Evolutionary conservation across 345 rosid genomes (phyloP), one percentile per base, ranked within the genome.

Genomic region (Sonneratia alba): DNA sequence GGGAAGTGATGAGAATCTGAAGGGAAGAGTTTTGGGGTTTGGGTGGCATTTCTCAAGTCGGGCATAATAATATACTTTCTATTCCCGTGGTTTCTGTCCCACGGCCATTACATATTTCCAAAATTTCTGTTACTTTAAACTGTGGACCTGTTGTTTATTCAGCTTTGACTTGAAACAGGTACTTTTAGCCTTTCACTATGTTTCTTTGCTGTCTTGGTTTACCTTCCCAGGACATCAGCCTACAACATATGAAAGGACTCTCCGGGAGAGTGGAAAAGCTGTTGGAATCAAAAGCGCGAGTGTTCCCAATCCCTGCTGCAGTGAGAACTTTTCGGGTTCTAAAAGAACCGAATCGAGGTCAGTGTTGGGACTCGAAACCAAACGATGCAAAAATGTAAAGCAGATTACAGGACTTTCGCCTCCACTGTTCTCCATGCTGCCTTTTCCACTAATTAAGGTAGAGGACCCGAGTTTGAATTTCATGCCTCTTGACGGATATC

Each of bases 1-100:
- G 80, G 87, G 84, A 69, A 69, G 82, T 67, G 81, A 70, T 51
- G 86, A 73, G 85, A 79, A 84, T 92, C 84, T 88, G 88, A 86
- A 90, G 98, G 84, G 85, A 77, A 79, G 42, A 73, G 38, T 71
- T 79, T 81, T 77, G 81, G 86, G 89, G 77, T 79, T 81, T 77
- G 81, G 86, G 89, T 77, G 78, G 87, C 87, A 85, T 81, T 66
- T 84, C 81, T 75, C 66, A 72, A 32, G 27, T 12, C 15, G 51
- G 51, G 13, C 51, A 13, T 47, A 47, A 13, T 47, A 47, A 9
- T 47, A 4, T 47, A 47, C 9, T 0, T 47, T 47, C 9, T 47
- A 40, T 8, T 40, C 43, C 9, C 43, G 43, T 40, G 43, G 9
- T 4, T 40, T 40, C 9, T 0, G 43, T 8, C 43, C 43, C 43